Base-by-base conservation (phyloP, 805 yeast species). In the Metschnikowia peoriensis region DNA sequence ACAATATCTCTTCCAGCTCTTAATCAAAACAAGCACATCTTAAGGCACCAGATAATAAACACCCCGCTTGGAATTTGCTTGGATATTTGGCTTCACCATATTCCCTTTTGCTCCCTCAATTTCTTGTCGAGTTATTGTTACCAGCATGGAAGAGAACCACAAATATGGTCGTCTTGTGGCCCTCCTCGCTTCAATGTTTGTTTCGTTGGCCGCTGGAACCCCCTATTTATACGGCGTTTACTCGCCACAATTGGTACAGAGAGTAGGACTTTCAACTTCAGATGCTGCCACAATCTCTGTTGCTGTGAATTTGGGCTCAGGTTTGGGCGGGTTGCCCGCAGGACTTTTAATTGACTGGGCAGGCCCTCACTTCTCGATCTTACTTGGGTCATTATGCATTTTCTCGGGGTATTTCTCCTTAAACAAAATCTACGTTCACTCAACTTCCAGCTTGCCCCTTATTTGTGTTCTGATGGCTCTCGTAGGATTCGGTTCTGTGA, bases 181-280 rank as follows among this genome's bases (percentile, higher is more conserved):
- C 0, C 62, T 74, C 39, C 46, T 59, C 10, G 63, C 64, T 22
- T 70, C 77, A 12, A 59, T 72, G 12, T 61, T 85, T 15, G 84
- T 84, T 8, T 79, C 88, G 0, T 61, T 86, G 44, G 90, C 86
- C 0, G 78, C 89, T 3, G 93, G 94, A 2, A 86, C 91, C 2
- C 88, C 89, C 0, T 88, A 88, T 60, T 70, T 86, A 12, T 88
- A 83, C 64, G 88, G 92, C 0, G 81, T 83, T n/a, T 88, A 82
- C 63, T 84, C 90, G 1, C 92, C 93, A 1, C 91, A 87, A 63
- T 69, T 88, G 56, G 77, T 85, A 28, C 69, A 73, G 28, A 70
- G 76, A 58, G 81, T 86, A 27, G 77, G 82, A 0, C 72, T 87
- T 28, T 77, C 85, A 0, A 78, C 86, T 0, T 71, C 82, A 0